Percentiles rank a stretch among this genome's conserved stretches.
Evolutionary conservation across 306 rosid species (phyloP).

Genomic region (Rubus parviflorus): DNA sequence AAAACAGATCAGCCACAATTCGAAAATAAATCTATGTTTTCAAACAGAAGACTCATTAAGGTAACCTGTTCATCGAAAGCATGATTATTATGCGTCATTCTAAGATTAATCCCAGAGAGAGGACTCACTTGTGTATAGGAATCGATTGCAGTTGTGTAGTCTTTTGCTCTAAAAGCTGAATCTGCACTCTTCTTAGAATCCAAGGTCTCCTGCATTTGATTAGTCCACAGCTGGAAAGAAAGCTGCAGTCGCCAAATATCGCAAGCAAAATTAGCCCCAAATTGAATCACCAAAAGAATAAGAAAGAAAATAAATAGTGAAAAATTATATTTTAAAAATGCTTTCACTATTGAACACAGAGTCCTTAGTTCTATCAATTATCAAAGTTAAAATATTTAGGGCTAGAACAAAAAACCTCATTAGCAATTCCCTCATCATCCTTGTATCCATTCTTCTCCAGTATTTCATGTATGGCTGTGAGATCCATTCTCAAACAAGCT

Average conservation of each 20-base stretch:
- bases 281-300: not conserved
- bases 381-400: not conserved
- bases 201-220: slow-evolving; percentile 90
- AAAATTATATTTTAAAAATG: not conserved
- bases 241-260: slow-evolving; percentile 59
- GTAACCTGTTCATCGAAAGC: not conserved
- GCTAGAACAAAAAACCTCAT: slow-evolving; percentile 56
- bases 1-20: not conserved
- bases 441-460: slow-evolving; percentile 91
- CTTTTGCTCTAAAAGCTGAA: slow-evolving; percentile 83
- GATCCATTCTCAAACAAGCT: slow-evolving; percentile 84
- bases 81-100: not conserved
- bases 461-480: slow-evolving; percentile 87
- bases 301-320: not conserved
- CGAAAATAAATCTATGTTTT: too few relatives aligned
- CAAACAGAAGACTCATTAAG: not conserved
- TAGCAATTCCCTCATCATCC: slow-evolving; percentile 95
- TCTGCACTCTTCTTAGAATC: slow-evolving; percentile 93
- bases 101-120: slow-evolving; percentile 9
- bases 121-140: slow-evolving; percentile 79
- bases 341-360: not conserved
- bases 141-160: slow-evolving; percentile 68
- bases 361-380: not conserved
- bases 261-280: slow-evolving; percentile 28
- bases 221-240: slow-evolving; percentile 96